A percentile compares a stretch with the other conserved stretches of the same genome.
These are phyloP conservation scores for Ciborinia camelliae DNA, from an alignment of 2,329 filamentous ascomycete genomes.

Conservation along the genomic window DNA sequence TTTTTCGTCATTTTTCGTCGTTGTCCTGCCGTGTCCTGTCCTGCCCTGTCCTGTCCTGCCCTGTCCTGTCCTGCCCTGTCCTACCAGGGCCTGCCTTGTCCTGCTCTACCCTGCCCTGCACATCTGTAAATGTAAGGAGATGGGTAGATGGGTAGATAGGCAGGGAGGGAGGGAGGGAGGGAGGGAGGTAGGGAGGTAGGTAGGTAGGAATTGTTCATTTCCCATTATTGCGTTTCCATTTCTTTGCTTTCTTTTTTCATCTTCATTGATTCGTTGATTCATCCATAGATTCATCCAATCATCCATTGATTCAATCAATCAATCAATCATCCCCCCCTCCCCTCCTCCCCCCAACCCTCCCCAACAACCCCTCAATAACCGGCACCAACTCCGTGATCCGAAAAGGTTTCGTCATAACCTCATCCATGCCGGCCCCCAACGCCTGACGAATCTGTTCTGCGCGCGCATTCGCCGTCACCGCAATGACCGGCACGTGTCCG, in stretches of 20 bases:
- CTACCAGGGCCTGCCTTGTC: no score
- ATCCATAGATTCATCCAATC: not conserved
- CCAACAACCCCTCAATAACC: not conserved
- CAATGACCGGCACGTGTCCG: slow-evolving; percentile 69
- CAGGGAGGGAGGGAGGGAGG: no score
- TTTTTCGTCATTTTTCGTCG: no score
- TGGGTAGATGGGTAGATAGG: no score
- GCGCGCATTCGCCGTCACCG: slow-evolving; percentile 72
- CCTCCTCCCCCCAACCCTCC: not conserved
- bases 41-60: not conserved
- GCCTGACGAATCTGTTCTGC: slow-evolving; percentile 69
- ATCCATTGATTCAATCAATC: no score
- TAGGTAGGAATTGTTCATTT: no score
- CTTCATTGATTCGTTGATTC: no score
- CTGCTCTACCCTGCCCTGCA: no score
- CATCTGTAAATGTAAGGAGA: no score
- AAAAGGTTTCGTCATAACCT: slow-evolving; percentile 77
- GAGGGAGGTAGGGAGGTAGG: no score
- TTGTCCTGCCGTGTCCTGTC: not conserved
- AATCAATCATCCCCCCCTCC: not conserved
- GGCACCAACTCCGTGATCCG: slow-evolving; percentile 10
- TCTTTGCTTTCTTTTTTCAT: no score
- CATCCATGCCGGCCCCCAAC: slow-evolving; percentile 69
- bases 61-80: not conserved
- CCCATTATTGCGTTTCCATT: no score